Conservation (phyloP, 2,329 filamentous ascomycete species). For the Pseudocercospora vitis region DNA sequence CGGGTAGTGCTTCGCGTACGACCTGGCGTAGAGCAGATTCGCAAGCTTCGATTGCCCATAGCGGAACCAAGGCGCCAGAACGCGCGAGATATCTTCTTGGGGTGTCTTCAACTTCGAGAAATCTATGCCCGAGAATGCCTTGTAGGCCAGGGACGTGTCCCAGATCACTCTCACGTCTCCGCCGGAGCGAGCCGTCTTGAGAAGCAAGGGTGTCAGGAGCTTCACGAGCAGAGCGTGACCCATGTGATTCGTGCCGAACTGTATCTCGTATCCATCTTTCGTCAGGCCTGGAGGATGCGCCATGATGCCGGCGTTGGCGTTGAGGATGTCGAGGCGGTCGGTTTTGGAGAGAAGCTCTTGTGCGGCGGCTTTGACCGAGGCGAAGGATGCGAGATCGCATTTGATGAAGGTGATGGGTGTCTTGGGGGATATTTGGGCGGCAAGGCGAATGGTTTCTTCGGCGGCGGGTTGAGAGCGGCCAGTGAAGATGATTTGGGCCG, state of each 20-base stretch:
- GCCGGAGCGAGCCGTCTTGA: conserved; percentile 26
- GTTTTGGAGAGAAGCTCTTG: conserved; percentile 21
- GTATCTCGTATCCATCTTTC: conserved; percentile 38
- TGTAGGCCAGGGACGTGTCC: conserved; percentile 33
- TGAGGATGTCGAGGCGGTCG: conserved; percentile 28
- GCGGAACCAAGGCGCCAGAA: conserved; percentile 31
- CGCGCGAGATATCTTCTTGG: conserved; percentile 19
- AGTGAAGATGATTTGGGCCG: conserved; percentile 56
- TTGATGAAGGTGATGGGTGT: conserved; percentile 43
- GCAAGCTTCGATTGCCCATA: conserved; percentile 55
- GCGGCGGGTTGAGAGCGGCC: conserved; percentile 48
- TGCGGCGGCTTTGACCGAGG: conserved; percentile 28
- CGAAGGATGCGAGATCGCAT: conserved; percentile 33
- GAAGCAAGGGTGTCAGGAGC: conserved; percentile 31
- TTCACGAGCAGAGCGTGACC: conserved; percentile 38
- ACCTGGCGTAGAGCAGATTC: conserved; percentile 49
- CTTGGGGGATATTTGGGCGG: conserved; percentile 35
- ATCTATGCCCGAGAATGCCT: conserved; percentile 24
- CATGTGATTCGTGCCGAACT: conserved; percentile 39
- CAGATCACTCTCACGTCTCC: conserved; percentile 36
- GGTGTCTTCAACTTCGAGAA: conserved; percentile 34
- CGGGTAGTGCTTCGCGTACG: conserved; percentile 48
- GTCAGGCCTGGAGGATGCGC: conserved; percentile 26
- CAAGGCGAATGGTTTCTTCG: conserved; percentile 47
- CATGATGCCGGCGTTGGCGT: conserved; percentile 31